Percentiles rank a stretch among this genome's conserved stretches.
Evolutionary conservation across 2,329 filamentous ascomycete genomes (phyloP).

Genomic region (Diaporthe capsici): DNA sequence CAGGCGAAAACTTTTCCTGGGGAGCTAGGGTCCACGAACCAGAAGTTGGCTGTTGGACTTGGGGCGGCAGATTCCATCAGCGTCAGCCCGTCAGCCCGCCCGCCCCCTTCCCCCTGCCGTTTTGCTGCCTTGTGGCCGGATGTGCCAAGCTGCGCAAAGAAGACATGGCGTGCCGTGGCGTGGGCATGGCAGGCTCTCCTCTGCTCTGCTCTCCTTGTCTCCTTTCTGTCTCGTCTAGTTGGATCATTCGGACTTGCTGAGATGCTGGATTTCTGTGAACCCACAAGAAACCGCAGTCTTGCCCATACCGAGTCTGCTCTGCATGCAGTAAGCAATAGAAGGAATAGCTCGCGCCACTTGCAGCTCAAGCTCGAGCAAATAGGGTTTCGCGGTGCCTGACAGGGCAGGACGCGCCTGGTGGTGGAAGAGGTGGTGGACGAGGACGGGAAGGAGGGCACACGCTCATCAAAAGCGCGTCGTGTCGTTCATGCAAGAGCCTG

Average conservation of each 20-base stretch:
- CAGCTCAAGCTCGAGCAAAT: slow-evolving; percentile 21
- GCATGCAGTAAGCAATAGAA: slow-evolving; percentile 27
- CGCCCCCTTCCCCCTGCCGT: not conserved
- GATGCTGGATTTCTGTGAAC: slow-evolving; percentile 7
- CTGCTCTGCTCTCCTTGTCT: not conserved
- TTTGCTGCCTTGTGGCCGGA: slow-evolving; percentile 6
- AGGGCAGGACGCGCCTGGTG: slow-evolving; percentile 8
- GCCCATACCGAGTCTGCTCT: not conserved
- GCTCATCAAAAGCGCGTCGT: slow-evolving; percentile 22
- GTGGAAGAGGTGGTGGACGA: not conserved
- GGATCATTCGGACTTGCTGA: slow-evolving; percentile 26
- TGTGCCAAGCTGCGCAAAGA: slow-evolving; percentile 11
- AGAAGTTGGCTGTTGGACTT: slow-evolving; percentile 7
- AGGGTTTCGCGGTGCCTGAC: slow-evolving; percentile 1
- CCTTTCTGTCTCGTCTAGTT: not conserved
- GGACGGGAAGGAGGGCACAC: not conserved
- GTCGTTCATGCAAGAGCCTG: slow-evolving; percentile 31
- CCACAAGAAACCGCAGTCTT: slow-evolving; percentile 21
- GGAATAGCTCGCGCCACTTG: slow-evolving; percentile 30
- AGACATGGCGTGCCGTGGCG: slow-evolving; percentile 27
- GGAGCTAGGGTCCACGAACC: slow-evolving; percentile 17
- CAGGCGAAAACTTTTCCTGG: slow-evolving; percentile 26
- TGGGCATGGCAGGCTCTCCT: slow-evolving; percentile 17
- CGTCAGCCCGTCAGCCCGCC: slow-evolving; percentile 13
- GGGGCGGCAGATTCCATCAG: not conserved